Percentiles rank a stretch among this genome's conserved stretches.
Conservation (phyloP, 106 monocot species). For the Narthecium ossifragum region DNA sequence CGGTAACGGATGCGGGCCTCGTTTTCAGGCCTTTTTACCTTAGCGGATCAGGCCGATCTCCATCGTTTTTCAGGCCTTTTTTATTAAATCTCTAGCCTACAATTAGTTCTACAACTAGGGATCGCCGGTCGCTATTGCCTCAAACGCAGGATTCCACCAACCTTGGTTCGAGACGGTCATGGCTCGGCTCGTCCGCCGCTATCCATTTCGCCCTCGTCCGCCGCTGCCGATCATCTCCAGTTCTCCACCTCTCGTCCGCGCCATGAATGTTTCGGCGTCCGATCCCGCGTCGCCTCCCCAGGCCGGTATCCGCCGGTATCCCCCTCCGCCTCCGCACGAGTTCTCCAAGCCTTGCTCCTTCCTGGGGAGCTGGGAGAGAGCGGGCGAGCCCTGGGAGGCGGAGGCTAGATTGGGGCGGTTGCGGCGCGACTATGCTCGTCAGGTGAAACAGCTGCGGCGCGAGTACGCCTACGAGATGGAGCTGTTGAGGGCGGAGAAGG, state of each 20-base stretch:
- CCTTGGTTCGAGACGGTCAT: no score
- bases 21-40: no score
- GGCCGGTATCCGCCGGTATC: no score
- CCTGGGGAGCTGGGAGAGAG: conserved; percentile 73
- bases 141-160: no score
- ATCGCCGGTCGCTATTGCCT: no score
- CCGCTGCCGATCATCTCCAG: background rate
- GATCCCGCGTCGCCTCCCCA: conserved; percentile 8
- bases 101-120: no score
- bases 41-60: no score
- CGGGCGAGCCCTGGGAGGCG: conserved; percentile 52
- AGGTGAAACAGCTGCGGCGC: conserved; percentile 62
- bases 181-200: background rate
- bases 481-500: conserved; percentile 50
- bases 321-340: conserved; percentile 44
- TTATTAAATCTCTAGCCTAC: no score
- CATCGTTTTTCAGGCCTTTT: no score
- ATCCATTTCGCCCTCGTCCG: background rate
- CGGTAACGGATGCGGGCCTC: no score
- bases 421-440: conserved; percentile 52
- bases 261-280: conserved; percentile 1
- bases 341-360: conserved; percentile 37
- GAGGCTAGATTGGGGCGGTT: conserved; percentile 49
- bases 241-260: background rate
- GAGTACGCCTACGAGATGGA: conserved; percentile 77